These are phyloP conservation scores for Globisporangium echinulatum DNA, from an alignment of 352 stramenopile genomes.

Conservation along the genomic window DNA sequence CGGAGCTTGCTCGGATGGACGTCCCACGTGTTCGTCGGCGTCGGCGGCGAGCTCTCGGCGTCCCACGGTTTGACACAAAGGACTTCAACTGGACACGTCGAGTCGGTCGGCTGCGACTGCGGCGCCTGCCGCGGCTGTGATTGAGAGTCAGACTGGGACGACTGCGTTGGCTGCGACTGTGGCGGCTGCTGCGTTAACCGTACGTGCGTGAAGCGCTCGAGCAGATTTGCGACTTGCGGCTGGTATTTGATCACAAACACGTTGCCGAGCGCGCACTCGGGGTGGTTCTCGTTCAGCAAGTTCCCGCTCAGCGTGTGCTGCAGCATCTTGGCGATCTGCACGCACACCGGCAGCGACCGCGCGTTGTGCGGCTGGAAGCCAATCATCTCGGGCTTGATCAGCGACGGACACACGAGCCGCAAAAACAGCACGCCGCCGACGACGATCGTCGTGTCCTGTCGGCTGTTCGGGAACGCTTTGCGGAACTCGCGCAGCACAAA, in stretches of 20 bases:
- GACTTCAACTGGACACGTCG: conserved; percentile 13
- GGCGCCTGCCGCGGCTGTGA: not conserved
- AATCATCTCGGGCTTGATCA: conserved; percentile 81
- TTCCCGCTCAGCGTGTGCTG: conserved; percentile 69
- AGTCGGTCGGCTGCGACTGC: conserved; percentile 2
- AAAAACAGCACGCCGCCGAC: conserved; percentile 73
- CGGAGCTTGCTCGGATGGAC: conserved; percentile 43
- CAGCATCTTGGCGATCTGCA: conserved; percentile 79
- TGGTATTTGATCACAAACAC: conserved; percentile 61
- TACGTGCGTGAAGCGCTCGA: conserved; percentile 57
- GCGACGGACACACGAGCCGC: conserved; percentile 63
- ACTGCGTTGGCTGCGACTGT: conserved; percentile 9
- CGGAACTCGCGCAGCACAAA: conserved; percentile 70
- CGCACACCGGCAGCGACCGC: conserved; percentile 39
- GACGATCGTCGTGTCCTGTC: conserved; percentile 56
- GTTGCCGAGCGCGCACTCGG: conserved; percentile 41
- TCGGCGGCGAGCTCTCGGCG: conserved; percentile 21
- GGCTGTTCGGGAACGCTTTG: conserved; percentile 58
- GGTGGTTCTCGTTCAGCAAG: conserved; percentile 36
- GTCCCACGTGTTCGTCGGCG: conserved; percentile 27
- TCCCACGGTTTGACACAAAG: conserved; percentile 16
- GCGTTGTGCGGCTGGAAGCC: conserved; percentile 56
- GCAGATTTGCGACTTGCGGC: conserved; percentile 52
- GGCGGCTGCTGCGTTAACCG: conserved; percentile 10
- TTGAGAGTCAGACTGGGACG: not conserved